Conservation (phyloP, 163 green algal species). For the Volvox carteri region DNA sequence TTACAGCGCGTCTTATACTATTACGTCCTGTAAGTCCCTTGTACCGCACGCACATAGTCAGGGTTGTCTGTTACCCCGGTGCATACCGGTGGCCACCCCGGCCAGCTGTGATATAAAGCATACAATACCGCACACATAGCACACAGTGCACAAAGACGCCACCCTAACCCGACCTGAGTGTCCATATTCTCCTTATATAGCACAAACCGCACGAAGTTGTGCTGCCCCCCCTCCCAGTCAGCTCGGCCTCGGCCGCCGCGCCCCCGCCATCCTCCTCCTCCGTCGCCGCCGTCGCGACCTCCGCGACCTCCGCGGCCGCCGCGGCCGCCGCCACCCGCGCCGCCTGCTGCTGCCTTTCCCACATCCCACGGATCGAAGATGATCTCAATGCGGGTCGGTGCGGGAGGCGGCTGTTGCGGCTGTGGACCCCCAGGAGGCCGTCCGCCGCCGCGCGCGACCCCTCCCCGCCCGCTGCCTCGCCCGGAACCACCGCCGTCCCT, state of each 20-base stretch:
- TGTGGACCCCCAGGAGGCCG: neutral
- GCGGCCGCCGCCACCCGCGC: neutral
- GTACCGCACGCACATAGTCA: too few species aligned
- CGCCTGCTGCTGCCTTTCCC: neutral
- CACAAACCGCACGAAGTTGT: slow-evolving; percentile 80
- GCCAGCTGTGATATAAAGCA: too few species aligned
- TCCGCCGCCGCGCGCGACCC: too few species aligned
- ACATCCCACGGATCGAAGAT: neutral
- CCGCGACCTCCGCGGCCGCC: slow-evolving; percentile 26
- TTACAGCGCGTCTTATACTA: too few species aligned
- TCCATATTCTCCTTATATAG: slow-evolving; percentile 94
- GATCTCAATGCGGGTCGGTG: slow-evolving; percentile 7
- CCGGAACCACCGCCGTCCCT: neutral
- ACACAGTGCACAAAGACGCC: neutral
- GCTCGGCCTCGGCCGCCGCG: slow-evolving; percentile 30
- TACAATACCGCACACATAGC: too few species aligned
- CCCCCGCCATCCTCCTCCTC: slow-evolving; percentile 32
- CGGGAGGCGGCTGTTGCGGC: neutral
- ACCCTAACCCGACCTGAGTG: slow-evolving; percentile 72
- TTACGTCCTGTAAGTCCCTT: too few species aligned
- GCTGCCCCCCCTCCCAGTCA: slow-evolving; percentile 69
- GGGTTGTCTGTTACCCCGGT: too few species aligned
- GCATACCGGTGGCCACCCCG: too few species aligned
- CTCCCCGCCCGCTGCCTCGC: neutral
- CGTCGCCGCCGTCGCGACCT: slow-evolving; percentile 43